Evolutionary conservation across 306 rosid genomes (phyloP), one percentile per base, ranked within the genome.

Genomic region (Alnus rubra): DNA sequence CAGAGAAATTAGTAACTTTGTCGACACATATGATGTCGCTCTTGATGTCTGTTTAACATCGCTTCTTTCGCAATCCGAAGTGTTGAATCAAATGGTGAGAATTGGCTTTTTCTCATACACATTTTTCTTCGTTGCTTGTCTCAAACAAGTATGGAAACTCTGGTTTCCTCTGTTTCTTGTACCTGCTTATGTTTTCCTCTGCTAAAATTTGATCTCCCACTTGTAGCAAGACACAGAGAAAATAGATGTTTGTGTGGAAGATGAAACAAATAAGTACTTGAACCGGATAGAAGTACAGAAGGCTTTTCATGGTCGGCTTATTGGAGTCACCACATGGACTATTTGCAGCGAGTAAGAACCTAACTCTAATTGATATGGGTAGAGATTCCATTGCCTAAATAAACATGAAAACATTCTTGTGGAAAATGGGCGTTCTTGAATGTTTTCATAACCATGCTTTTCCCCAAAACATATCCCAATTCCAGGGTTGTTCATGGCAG

Each of bases 251-350:
- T 93, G 97, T 79, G 87, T 88, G 53, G 94, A 87, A 55, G 94
- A 93, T 76, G 85, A 89, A 79, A 85, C 87, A 12, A 15, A 39
- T 12, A 42, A 64, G 7, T 93, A 93, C 70, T 80, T 93, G 78
- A 93, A 93, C 81, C 80, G 88, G 74, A 83, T 86, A 84, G 92
- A 87, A 12, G 97, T 91, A 51, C 91, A 83, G 18, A 54, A 81
- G 49, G 94, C 97, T 79, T 89, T 93, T 48, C 96, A 91, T 76
- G 96, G 94, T 55, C 83, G 78, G 83, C 90, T 93, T 16, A 87
- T 89, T 0, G 89, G 93, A 15, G 74, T 89, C 73, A 53, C 74
- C 5, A 42, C 2, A 7, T 89, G 94, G 96, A 82, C 81, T 14
- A 75, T 77, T 64, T 93, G 96, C 80, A 91, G 88, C 89, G 74